Conservation (phyloP, 305 asterid species). For the Fraxinus latifolia region DNA sequence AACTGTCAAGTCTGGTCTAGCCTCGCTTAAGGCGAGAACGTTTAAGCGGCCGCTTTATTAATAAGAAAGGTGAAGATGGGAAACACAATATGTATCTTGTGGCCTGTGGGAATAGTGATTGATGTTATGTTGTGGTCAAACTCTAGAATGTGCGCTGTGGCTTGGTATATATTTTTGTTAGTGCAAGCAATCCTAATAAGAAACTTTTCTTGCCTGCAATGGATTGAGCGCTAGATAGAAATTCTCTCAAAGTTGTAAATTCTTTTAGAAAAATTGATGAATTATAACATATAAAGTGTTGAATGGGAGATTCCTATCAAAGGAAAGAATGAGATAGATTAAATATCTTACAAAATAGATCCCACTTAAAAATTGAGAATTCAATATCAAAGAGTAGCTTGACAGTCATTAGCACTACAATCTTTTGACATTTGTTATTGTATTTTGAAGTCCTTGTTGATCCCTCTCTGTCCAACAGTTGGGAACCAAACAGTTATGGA, state of each 20-base stretch:
- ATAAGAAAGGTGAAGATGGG: neutral
- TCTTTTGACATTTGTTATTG: neutral
- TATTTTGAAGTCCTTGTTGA: slow-evolving; percentile 17
- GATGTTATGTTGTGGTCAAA: neutral
- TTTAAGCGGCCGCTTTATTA: neutral
- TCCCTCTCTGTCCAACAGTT: slow-evolving; percentile 45
- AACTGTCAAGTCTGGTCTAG: neutral
- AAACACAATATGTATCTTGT: neutral
- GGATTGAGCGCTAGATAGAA: neutral
- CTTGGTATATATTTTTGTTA: neutral
- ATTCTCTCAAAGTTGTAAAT: neutral
- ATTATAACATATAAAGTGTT: neutral
- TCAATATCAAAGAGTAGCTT: slow-evolving; percentile 7
- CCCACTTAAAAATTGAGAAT: neutral
- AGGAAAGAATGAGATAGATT: neutral
- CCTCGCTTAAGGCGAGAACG: neutral
- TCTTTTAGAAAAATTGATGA: neutral
- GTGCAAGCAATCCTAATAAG: neutral
- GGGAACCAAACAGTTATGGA: slow-evolving; percentile 90
- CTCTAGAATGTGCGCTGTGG: neutral
- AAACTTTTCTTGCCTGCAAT: neutral
- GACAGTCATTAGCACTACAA: neutral
- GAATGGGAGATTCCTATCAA: neutral
- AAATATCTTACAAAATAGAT: neutral
- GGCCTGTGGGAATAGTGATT: neutral